Base-by-base conservation (phyloP, 768 basidiomycete genomes). In the Strobilomyces echinocephalus region DNA sequence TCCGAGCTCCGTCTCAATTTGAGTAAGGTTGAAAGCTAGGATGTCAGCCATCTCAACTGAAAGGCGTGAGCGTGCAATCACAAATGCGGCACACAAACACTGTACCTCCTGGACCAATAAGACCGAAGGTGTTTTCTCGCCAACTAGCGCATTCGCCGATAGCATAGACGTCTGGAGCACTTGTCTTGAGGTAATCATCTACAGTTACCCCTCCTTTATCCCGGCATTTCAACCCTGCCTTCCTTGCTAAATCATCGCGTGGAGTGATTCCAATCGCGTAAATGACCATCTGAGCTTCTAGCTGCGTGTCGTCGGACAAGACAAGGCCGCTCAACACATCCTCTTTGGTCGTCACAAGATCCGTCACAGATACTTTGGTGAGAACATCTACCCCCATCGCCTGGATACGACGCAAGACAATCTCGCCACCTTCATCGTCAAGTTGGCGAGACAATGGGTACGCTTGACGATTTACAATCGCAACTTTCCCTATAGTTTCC, bases 101-200 rank as follows among this genome's bases (percentile, higher is more conserved):
- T 33, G 9, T 57, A 74, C 76, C 75, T 38, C 87, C 85, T n/a
- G 87, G 87, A 3, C 79, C 85, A 60, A 88, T 86, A 10, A 90
- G 72, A 4, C 87, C 87, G 59, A 85, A 88, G n/a, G 77, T 81
- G 38, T 85, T 80, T 3, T 76, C 79, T 49, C 70, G 74, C 85
- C 85, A 89, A 45, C 73, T 76, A 1, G 86, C 86, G 62, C 88
- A 90, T 66, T 88, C 88, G 5, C 88, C 88, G 45, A 90, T 83
- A 7, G 87, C 87, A 57, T 80, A 88, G 7, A 88, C 78, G 48
- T 82, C 79, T 38, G 76, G 61, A 1, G 74, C 78, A 10, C 77
- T 82, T 1, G 86, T 88, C 60, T 73, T 65, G 44, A 88, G 68
- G 48, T 72, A 68, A 52, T 86, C 82, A 30, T 78, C 73, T 8